These are phyloP conservation scores for Sphaerobolus stellatus DNA, from an alignment of 1,284 basidiomycete species.

Conservation along the genomic window DNA sequence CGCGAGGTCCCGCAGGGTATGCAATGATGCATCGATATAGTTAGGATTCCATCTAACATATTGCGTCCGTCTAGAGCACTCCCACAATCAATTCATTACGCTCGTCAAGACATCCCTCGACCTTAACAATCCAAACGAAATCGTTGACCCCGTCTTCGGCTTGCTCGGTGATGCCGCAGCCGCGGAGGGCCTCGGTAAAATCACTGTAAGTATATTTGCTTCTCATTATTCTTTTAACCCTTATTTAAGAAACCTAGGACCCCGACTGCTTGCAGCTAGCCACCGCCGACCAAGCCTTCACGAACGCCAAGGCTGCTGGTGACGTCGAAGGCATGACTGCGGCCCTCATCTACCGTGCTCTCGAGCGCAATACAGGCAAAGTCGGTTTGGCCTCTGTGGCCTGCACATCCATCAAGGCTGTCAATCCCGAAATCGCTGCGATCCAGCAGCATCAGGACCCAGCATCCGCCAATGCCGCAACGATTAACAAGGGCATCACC, in stretches of 20 bases:
- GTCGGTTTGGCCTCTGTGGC: conserved; percentile 51
- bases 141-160: conserved; percentile 63
- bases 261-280: conserved; percentile 65
- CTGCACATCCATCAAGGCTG: conserved; percentile 56
- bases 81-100: conserved; percentile 57
- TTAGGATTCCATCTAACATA: no score
- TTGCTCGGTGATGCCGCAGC: conserved; percentile 66
- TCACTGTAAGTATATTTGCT: conserved; percentile 40
- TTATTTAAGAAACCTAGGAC: conserved; percentile 38
- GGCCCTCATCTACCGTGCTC: conserved; percentile 62
- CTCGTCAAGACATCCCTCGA: conserved; percentile 47
- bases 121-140: conserved; percentile 59
- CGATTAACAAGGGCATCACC: conserved; percentile 60
- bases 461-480: conserved; percentile 55
- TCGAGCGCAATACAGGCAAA: conserved; percentile 64
- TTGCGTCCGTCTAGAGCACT: conserved; percentile 58
- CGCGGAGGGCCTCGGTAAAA: conserved; percentile 49
- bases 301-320: conserved; percentile 63
- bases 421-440: conserved; percentile 67
- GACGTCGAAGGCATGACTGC: conserved; percentile 58
- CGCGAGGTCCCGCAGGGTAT: no score
- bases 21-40: no score
- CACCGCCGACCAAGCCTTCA: conserved; percentile 66
- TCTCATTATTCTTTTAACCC: not conserved
- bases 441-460: conserved; percentile 70